Evolutionary conservation across 2,329 filamentous ascomycete species (phyloP), one percentile per base, ranked within the genome.

Genomic region (Colletotrichum cordylinicola): DNA sequence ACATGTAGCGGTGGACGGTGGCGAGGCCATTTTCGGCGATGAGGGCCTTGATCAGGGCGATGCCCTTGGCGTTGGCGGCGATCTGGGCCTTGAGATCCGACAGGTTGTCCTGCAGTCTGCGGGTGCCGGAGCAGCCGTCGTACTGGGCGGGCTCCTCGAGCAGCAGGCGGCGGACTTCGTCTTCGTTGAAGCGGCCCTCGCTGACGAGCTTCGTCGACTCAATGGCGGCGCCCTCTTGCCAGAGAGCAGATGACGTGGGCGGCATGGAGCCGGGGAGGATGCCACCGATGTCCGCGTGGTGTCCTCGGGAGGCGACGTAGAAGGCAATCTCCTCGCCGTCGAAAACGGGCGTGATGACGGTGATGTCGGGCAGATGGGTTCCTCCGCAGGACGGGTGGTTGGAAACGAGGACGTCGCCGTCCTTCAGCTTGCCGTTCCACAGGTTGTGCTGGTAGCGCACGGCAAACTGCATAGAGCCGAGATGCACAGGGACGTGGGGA

Each of bases 261-360:
- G 95, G 95, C 95, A 97, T 97, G 2, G 93, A 95, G 1, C 95
- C 95, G 0, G 95, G 94, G 0, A 95, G 88, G 60, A 96, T 96
- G 9, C 95, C 95, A 13, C 95, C 95, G 77, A 97, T 86, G 4
- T 86, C 84, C 0, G 84, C 83, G 29, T 85, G 83, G 58, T 84
- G 82, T 0, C 82, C 82, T 1, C 82, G 80, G 12, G 80, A 81
- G 2, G 82, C 82, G 0, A 83, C 82, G 8, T 81, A 84, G 66
- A 84, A 84, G n/a, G 82, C 80, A 33, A 82, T 79, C 15, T 82
- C 79, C 1, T 80, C 78, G 1, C 73, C 69, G 24, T 83, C 82
- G 1, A 83, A 84, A 1, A 86, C 82, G 9, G 85, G 85, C 0
- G 85, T 86, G 7, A 86, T 83, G 7, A 87, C 83, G 2, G 85